Base-by-base conservation (phyloP, 495 filamentous ascomycete genomes). In the Daldinia vernicosa region DNA sequence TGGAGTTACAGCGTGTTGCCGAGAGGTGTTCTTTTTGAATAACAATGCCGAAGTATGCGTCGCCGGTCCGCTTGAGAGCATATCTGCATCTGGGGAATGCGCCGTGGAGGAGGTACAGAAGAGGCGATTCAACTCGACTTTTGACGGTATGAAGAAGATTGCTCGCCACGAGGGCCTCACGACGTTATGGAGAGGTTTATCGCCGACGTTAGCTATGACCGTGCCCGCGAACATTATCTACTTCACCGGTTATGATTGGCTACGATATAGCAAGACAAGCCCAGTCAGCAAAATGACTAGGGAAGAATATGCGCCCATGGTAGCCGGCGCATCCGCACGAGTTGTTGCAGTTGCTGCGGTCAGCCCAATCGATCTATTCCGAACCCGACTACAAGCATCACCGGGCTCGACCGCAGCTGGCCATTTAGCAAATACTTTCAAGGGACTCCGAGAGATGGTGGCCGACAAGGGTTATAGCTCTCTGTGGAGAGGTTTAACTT, bases 151-250 rank as follows among this genome's bases (percentile, higher is more conserved):
- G 63, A 88, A 90, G 63, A 99, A 98, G 81, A 99, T 99, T 19
- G 93, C 96, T n/a, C 89, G 93, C 32, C 93, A 98, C 76, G 95
- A 99, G 82, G 95, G 95, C 1, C 69, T 92, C 14, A 86, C 85
- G 19, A 93, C 96, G 7, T 85, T 99, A 55, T 99, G 95, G 95
- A 89, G 95, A 37, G 95, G 95, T 5, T 85, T 99, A 2, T 94
- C 91, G 19, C 93, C 96, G 9, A 99, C 96, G 1, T 80, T 99
- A 45, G 86, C 92, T 72, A 99, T 99, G 95, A 90, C 95, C 3
- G 88, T 99, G 32, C 95, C 95, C 0, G 93, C 88, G 37, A 99
- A 99, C 79, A 94, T 99, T 67, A 98, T 99, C 66, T 99, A 99
- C 80, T 97, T 98, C 74, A 95, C 95, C 33, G 95, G 95, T n/a